A percentile compares a stretch with the other conserved stretches of the same genome.
Evolutionary conservation across 768 basidiomycete genomes (phyloP).

Genomic region (Boletus subparvulus): DNA sequence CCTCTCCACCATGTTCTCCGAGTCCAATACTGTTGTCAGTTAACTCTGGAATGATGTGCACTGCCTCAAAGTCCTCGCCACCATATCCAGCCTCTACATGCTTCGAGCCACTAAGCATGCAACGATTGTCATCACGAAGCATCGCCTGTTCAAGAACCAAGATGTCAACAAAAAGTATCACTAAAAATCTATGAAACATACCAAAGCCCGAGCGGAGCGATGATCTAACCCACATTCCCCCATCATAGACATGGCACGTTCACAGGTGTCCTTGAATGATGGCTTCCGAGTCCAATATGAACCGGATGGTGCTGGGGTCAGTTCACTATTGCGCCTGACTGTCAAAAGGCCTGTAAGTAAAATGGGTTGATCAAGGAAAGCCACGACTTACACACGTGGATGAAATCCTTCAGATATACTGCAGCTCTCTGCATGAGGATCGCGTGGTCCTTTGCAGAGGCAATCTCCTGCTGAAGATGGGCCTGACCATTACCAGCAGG

Average conservation of each 20-base stretch:
- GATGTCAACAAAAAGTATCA: not conserved
- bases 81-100: no score
- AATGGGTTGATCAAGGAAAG: not conserved
- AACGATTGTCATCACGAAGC: not conserved
- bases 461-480: slow-evolving; percentile 1
- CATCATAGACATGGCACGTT: not conserved
- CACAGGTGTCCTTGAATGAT: not conserved
- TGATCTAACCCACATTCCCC: not conserved
- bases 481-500: not conserved
- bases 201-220: not conserved
- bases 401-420: not conserved
- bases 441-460: not conserved
- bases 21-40: not conserved
- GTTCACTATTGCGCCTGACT: not conserved
- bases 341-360: not conserved
- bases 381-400: not conserved
- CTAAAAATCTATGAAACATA: not conserved
- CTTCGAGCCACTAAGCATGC: not conserved
- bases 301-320: not conserved
- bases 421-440: not conserved
- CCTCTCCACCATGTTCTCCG: not conserved
- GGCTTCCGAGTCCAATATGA: not conserved
- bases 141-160: not conserved
- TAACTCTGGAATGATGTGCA: not conserved
- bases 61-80: not conserved